Evolutionary conservation across 768 basidiomycete species (phyloP), one percentile per base, ranked within the genome.

Genomic region (Udeniomyces megalosporus): DNA sequence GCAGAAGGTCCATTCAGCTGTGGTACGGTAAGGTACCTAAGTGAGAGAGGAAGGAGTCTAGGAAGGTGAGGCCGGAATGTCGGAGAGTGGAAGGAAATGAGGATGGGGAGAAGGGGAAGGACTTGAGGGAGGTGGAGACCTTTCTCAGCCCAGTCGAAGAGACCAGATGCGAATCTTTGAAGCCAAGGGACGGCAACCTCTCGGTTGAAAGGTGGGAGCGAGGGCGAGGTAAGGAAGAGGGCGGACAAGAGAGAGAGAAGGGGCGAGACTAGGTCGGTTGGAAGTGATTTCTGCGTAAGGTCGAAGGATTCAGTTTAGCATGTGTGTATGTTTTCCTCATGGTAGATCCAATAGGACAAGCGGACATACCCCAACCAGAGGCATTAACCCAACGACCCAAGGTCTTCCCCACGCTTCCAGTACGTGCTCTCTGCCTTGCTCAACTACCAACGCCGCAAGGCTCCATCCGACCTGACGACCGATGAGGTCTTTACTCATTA

Each of bases 191-290:
- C 76, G 38, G 80, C 80, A 3, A 88, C 76, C 72, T 89, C 87
- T 69, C 88, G 77, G 70, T 88, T 85, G 72, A 88, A 89, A 72
- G 89, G 88, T 32, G 82, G 76, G n/a, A 80, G 75, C 70, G 81
- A 80, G 26, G 74, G 74, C 2, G 83, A 81, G 57, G 74, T 75
- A 29, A 77, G 79, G 69, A 88, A 84, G 4, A 90, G 78, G 24
- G 77, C 73, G 46, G 79, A 72, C 52, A 86, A 68, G 20, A 88
- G 80, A 49, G 82, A 78, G n/a, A 86, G 78, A 14, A 57, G 31
- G 28, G 62, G 49, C 4, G 12, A n/a, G 3, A 58, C 46, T 4
- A 63, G 62, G 22, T n/a, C 17, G 8, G 55, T 38, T 5, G 62
- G 48, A 17, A 63, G 55, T 24, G 81, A 76, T 3, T 81, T 82